These are phyloP conservation scores for Globisporangium okanoganense DNA, from an alignment of 352 stramenopile genomes.

Conservation along the genomic window DNA sequence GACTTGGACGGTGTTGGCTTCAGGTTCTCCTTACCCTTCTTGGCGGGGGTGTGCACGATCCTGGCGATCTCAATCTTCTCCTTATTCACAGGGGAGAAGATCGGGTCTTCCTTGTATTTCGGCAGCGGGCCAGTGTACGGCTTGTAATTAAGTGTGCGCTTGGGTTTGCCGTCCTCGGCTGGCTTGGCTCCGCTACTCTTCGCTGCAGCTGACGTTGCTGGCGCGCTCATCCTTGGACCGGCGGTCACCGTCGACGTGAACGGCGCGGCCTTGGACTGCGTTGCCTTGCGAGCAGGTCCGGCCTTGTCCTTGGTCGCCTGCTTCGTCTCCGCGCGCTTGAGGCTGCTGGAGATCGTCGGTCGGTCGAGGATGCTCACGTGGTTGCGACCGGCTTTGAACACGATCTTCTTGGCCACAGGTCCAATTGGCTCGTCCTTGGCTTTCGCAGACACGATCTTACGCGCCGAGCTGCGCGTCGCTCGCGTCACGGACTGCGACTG, in stretches of 20 bases:
- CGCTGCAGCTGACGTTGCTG: not conserved
- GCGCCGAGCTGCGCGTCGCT: conserved; percentile 13
- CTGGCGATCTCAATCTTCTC: conserved; percentile 14
- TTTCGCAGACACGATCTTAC: not conserved
- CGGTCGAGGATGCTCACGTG: conserved; percentile 15
- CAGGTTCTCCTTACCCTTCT: conserved; percentile 19
- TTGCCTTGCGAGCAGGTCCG: not conserved
- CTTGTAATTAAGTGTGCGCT: conserved; percentile 33
- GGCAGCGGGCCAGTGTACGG: conserved; percentile 67
- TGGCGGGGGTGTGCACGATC: conserved; percentile 14
- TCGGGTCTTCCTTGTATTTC: conserved; percentile 49
- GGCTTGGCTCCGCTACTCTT: conserved; percentile 1
- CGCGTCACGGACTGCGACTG: conserved; percentile 2
- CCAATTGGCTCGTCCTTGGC: not conserved
- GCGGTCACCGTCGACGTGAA: conserved; percentile 12
- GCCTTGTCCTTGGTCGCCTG: conserved; percentile 1
- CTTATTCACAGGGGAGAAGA: conserved; percentile 40
- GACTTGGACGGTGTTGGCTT: conserved; percentile 23
- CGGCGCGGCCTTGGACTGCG: conserved; percentile 9
- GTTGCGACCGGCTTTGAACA: conserved; percentile 6
- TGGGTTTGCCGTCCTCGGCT: conserved; percentile 4
- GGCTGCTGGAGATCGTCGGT: conserved; percentile 16
- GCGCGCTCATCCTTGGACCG: conserved; percentile 1
- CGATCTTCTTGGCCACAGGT: conserved; percentile 13
- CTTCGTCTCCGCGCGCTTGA: conserved; percentile 14